Evolutionary conservation across 163 green algal genomes (phyloP), one percentile per base, ranked within the genome.

Genomic region (Scenedesmus sp.): DNA sequence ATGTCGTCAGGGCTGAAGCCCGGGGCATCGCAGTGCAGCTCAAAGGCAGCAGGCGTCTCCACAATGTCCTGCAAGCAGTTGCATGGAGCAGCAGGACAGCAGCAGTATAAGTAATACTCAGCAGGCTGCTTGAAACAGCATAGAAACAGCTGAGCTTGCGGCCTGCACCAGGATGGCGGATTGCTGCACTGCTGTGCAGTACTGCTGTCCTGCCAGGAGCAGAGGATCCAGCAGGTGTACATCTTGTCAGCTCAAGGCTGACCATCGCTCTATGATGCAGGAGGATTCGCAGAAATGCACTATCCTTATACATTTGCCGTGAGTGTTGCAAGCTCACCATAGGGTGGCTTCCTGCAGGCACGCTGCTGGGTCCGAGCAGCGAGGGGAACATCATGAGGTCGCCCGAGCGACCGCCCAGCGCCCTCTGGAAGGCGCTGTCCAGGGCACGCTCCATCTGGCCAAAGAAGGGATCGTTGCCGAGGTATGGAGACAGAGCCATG

Each of bases 21-120:
- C 13, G 93, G 93, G 0, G 91, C 86, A 55, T 95, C 93, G 26
- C 84, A 79, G 74, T 66, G 52, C 70, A 95, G 20, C 77, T 89
- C 15, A 59, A 91, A 95, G n/a, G 81, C 84, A 2, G 74, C 77
- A 15, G 86, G 52, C 4, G 85, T 92, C 60, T 94, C 92, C 12
- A 91, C 56, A 16, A 94, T 86, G 91, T 94, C 91, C 91, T 91
- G 84, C 7, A 77, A 9, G 56, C 7, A 54, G 23, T 66, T 26
- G 8, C 5, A 52, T 34, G 18, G 23, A 79, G 62, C n/a, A 81
- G 84, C 60, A 81, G 26, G 2, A 8, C 66, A 26, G 66, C 62
- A 4, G n/a, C 66, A 76, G 16, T 8, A 5, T 76, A 34, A 46
- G 34, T 1, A 46, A 46, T 46, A 46, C 34, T 46, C 34, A 46